A percentile compares a stretch with the other conserved stretches of the same genome.
Evolutionary conservation across 2,329 filamentous ascomycete species (phyloP).

Genomic region (Xylariaceae sp.): DNA sequence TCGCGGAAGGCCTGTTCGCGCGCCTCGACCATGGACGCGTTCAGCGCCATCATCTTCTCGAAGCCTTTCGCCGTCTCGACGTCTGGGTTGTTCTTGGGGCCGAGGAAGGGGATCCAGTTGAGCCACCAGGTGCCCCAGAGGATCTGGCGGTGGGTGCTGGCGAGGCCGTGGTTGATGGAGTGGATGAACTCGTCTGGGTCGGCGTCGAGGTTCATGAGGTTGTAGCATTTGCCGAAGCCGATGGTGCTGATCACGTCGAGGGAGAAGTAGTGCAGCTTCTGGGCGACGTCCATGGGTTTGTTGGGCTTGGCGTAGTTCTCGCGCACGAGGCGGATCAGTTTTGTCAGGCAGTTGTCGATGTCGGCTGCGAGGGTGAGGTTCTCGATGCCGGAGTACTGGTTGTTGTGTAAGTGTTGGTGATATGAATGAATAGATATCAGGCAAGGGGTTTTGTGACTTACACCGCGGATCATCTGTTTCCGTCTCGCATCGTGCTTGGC

Average conservation of each 20-base stretch:
- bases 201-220: constrained; percentile 41
- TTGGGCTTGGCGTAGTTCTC: constrained; percentile 35
- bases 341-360: constrained; percentile 43
- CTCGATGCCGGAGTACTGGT: constrained; percentile 51
- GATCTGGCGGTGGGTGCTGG: constrained; percentile 34
- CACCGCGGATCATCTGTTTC: constrained; percentile 48
- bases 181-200: constrained; percentile 40
- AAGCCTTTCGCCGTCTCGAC: constrained; percentile 29
- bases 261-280: constrained; percentile 46
- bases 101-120: constrained; percentile 12
- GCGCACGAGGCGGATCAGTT: constrained; percentile 42
- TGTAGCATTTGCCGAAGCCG: constrained; percentile 46
- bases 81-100: background rate
- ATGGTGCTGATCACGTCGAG: constrained; percentile 50
- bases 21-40: constrained; percentile 19
- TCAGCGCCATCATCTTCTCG: constrained; percentile 34
- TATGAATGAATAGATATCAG: background rate
- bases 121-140: constrained; percentile 21
- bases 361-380: constrained; percentile 45
- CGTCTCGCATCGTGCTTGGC: constrained; percentile 41
- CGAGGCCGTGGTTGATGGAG: constrained; percentile 8
- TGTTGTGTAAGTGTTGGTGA: background rate
- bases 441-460: constrained; percentile 28
- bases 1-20: constrained; percentile 26
- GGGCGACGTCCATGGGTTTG: constrained; percentile 41